Evolutionary conservation across 202 grass and related monocot genomes (phyloP), one percentile per base, ranked within the genome.

Genomic region (Setaria italica): DNA sequence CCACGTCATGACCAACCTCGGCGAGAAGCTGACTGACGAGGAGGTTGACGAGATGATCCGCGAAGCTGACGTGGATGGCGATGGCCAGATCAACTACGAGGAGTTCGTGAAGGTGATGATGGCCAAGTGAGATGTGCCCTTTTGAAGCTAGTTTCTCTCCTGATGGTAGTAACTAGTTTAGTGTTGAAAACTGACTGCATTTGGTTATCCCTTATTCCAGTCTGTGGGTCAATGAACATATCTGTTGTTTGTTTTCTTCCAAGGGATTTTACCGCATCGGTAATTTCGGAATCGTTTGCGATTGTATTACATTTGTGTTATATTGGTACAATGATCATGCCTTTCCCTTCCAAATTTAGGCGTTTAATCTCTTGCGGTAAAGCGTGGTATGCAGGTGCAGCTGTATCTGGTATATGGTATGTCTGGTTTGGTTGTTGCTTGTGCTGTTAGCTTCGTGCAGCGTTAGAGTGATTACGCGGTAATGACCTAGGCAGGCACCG

Each of bases 41-140:
- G 93, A 95, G 50, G 93, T 95, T 7, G 86, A 95, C 6, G 93
- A 92, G 88, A 95, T 92, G 93, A 91, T 95, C 43, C 90, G 88
- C 35, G 93, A 90, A 68, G 93, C 90, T 2, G 88, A 92, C 5
- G 84, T 95, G 0, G 93, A 93, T 3, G 93, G 90, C 46, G 93
- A 95, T 34, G 91, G 91, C 11, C 94, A 95, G 84, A 95, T 93
- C 84, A 95, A 95, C 54, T 93, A 95, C 4, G 87, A 95, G 67
- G 94, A 95, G 78, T 95, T 93, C 9, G 94, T 93, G 81, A 93
- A 95, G 89, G 91, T 95, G 81, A 93, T 93, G 91, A 95, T 93
- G 91, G 91, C 94, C 50, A 95, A 95, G 89, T 95, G 87, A 93
- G 81, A 37, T 76, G 55, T 68, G 35, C 14, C 66, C 39, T 58